Conservation (phyloP, 352 stramenopile genomes). For the Stephanocyclus meneghinianus region DNA sequence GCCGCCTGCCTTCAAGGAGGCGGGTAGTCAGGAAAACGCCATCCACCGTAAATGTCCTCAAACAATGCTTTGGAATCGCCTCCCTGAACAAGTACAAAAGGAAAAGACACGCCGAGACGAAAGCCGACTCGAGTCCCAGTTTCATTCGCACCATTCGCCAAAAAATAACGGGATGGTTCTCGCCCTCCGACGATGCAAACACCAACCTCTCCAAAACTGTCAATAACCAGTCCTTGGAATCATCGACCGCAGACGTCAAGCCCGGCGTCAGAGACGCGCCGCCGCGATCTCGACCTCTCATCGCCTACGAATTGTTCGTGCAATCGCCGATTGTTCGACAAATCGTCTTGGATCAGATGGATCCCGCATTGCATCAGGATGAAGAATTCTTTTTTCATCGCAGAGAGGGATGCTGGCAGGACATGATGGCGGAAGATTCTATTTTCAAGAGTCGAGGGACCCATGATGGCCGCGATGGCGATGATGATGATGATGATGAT, state of each 20-base stretch:
- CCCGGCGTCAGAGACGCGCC: neutral
- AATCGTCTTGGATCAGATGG: constrained; percentile 18
- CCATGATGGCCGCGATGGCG: neutral
- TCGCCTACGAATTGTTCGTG: constrained; percentile 17
- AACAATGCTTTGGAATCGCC: neutral
- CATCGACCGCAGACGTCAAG: neutral
- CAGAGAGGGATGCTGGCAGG: constrained; percentile 18
- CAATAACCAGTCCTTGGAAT: neutral
- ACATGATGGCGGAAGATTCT: neutral
- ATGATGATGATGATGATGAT: neutral
- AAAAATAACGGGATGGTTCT: constrained; percentile 8
- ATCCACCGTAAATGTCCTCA: neutral
- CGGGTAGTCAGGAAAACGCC: neutral
- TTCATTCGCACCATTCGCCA: neutral
- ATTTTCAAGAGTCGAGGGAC: neutral
- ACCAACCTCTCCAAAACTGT: neutral
- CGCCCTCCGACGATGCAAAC: neutral
- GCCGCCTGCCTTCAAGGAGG: neutral
- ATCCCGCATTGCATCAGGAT: constrained; percentile 36
- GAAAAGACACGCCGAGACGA: neutral
- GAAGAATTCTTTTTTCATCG: constrained; percentile 30
- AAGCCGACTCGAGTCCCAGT: neutral
- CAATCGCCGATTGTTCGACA: constrained; percentile 7
- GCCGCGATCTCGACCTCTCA: neutral
- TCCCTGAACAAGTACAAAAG: neutral